Evolutionary conservation across 1,284 basidiomycete genomes (phyloP), one percentile per base, ranked within the genome.

Genomic region (Cutaneotrichosporon sp.): DNA sequence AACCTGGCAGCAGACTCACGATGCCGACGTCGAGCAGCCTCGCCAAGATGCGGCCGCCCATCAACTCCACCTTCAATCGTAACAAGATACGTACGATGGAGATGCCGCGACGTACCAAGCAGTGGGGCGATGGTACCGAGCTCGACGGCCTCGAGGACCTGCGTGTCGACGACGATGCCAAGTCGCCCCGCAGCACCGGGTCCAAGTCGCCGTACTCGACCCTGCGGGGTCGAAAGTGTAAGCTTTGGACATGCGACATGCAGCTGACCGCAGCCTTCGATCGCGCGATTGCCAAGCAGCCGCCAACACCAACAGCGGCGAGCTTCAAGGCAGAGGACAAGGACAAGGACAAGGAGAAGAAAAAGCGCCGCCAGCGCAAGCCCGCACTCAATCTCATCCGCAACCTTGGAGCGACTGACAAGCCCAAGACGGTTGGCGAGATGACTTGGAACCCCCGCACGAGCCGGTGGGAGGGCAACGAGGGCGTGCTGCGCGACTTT

Each of bases 381-480:
- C 69, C 70, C 3, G 74, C 76, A 7, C 65, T 72, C 54, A 50
- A 50, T 27, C 83, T 95, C 20, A 95, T 95, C 72, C 87, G 91
- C 56, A 90, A 95, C 79, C 81, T 94, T 31, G 89, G 90, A 62
- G 87, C 87, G 59, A 79, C 83, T 22, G 82, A 83, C 65, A 84
- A 86, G 58, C 84, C 89, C 25, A 94, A 92, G 85, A 92, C 91
- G 47, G 86, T 95, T 60, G 92, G 92, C 24, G 92, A 95, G 62
- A 98, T 98, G 95, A 91, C 87, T 69, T 98, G 93, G 91, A 97
- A 98, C 79, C 92, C 93, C 24, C 82, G 81, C 36, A 87, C 87
- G 9, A 84, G 92, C 25, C 88, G 91, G 24, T 98, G 95, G 95
- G 95, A 98, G 82, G 95, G 95, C 61, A 97, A 98, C 78, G 95